These are phyloP conservation scores for Lathyrus aphaca DNA, from an alignment of 306 rosid genomes.

Conservation along the genomic window DNA sequence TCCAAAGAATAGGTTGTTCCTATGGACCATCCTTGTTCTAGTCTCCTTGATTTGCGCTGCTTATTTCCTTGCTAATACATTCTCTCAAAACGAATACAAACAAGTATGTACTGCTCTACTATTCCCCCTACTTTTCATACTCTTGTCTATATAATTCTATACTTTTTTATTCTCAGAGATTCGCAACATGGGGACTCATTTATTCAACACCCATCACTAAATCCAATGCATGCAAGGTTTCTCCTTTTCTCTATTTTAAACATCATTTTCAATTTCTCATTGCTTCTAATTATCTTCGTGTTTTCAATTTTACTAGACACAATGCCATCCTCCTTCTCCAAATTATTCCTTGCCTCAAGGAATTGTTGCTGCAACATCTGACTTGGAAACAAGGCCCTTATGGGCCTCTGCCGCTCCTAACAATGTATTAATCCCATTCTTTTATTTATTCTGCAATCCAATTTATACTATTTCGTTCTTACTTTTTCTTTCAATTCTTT, in stretches of 20 bases:
- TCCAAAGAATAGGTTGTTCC: slow-evolving; percentile 61
- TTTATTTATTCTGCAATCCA: background rate
- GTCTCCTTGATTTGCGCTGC: slow-evolving; percentile 66
- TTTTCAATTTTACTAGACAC: slow-evolving; percentile 48
- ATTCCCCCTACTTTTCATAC: background rate
- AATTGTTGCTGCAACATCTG: slow-evolving; percentile 63
- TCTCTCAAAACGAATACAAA: slow-evolving; percentile 63
- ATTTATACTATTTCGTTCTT: background rate
- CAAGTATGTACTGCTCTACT: slow-evolving; percentile 44
- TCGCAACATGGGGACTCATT: slow-evolving; percentile 65
- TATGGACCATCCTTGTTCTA: slow-evolving; percentile 56
- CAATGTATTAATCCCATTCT: slow-evolving; percentile 31
- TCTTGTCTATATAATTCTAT: background rate
- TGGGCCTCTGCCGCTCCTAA: slow-evolving; percentile 54
- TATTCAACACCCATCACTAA: slow-evolving; percentile 40
- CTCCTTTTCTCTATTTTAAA: background rate
- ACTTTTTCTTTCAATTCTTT: background rate
- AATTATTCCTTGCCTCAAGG: slow-evolving; percentile 75
- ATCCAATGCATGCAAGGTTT: slow-evolving; percentile 68
- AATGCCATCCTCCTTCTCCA: slow-evolving; percentile 65
- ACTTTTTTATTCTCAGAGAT: slow-evolving; percentile 55
- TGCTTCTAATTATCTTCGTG: slow-evolving; percentile 15
- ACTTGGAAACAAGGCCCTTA: slow-evolving; percentile 76
- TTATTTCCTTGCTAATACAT: slow-evolving; percentile 60
- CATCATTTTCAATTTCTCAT: background rate